A percentile compares a stretch with the other conserved stretches of the same genome.
These are phyloP conservation scores for Sarocladiaceae sp. DNA, from an alignment of 2,329 filamentous ascomycete genomes.

Conservation along the genomic window DNA sequence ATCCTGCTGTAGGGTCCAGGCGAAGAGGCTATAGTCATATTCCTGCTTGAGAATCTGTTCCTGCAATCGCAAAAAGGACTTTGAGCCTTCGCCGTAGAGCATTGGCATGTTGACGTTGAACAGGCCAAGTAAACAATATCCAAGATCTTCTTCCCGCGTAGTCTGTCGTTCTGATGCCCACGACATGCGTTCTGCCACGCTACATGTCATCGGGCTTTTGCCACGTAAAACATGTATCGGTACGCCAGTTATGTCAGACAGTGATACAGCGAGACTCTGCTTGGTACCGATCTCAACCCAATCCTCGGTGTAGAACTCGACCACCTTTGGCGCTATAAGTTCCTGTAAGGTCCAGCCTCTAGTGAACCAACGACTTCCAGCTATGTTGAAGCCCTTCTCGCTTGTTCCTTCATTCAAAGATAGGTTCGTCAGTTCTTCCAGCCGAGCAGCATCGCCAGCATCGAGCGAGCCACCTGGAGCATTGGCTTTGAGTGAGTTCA, in stretches of 20 bases:
- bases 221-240: not conserved
- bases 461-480: too few species aligned
- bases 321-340: slow-evolving; percentile 17
- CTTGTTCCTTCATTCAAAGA: too few species aligned
- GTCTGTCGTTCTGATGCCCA: slow-evolving; percentile 16
- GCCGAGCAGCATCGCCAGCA: too few species aligned
- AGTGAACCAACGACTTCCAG: slow-evolving; percentile 15
- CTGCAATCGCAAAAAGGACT: slow-evolving; percentile 18
- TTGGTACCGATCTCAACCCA: slow-evolving; percentile 12
- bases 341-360: slow-evolving; percentile 23
- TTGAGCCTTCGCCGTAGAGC: slow-evolving; percentile 18
- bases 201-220: not conserved
- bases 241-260: not conserved
- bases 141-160: slow-evolving; percentile 17
- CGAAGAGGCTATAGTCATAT: not conserved
- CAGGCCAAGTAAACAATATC: slow-evolving; percentile 18
- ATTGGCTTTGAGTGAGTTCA: too few species aligned
- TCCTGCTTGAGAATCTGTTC: slow-evolving; percentile 1
- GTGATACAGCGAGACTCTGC: not conserved
- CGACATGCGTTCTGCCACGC: slow-evolving; percentile 15
- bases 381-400: not conserved
- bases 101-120: slow-evolving; percentile 19
- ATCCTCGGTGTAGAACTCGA: slow-evolving; percentile 19
- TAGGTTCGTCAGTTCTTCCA: too few species aligned
- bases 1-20: too few species aligned